Conservation (phyloP, 2,329 filamentous ascomycete species). For the Epichloe typhina region DNA sequence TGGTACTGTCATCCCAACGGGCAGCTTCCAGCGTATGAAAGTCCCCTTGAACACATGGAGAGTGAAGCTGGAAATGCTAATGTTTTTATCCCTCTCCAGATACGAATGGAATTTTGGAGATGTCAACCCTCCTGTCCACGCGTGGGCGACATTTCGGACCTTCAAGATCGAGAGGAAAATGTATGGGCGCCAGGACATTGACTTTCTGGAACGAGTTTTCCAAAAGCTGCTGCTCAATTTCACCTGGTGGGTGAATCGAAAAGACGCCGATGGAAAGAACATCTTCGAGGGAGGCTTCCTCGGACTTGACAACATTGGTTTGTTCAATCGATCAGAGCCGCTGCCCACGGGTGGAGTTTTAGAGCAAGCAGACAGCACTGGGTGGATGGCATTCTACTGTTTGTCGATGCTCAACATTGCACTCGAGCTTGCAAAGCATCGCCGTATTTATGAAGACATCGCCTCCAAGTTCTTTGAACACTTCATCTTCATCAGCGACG, state of each 20-base stretch:
- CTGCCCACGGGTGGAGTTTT: conserved; percentile 85
- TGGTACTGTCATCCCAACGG: conserved; percentile 99
- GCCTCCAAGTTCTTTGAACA: conserved; percentile 98
- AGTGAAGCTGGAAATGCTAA: conserved; percentile 6
- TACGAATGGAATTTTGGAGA: conserved; percentile 97
- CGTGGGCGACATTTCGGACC: conserved; percentile 86
- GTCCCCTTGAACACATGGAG: not conserved
- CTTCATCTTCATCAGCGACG: conserved; percentile 94
- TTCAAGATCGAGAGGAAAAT: conserved; percentile 99
- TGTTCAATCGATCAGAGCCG: conserved; percentile 95
- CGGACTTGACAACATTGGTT: conserved; percentile 88
- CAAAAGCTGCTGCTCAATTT: conserved; percentile 94
- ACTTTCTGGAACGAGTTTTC: conserved; percentile 92
- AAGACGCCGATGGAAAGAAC: conserved; percentile 89
- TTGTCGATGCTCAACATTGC: conserved; percentile 95
- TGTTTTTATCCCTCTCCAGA: conserved; percentile 16
- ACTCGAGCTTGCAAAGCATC: conserved; percentile 86
- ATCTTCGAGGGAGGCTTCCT: conserved; percentile 95
- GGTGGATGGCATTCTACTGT: conserved; percentile 98
- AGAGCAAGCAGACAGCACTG: conserved; percentile 93
- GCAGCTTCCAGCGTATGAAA: conserved; percentile 68
- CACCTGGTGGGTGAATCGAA: conserved; percentile 98
- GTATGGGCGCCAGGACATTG: conserved; percentile 86
- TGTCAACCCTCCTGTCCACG: conserved; percentile 91
- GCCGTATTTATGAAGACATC: conserved; percentile 90